Conservation (phyloP, 2,329 filamentous ascomycete genomes). For the Hirsutella thompsonii region DNA sequence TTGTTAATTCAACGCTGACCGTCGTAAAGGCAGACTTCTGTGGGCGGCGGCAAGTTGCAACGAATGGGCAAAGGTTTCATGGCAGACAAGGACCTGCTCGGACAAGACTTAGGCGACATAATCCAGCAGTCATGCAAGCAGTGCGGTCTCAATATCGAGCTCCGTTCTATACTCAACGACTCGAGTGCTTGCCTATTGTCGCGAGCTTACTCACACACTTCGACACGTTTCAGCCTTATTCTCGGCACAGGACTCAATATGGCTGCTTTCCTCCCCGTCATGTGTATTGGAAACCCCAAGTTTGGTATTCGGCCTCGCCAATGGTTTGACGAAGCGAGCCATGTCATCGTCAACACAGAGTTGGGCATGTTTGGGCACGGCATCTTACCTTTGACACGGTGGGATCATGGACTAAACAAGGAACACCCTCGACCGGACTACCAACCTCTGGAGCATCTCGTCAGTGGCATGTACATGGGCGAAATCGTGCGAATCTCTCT, state of each 20-base stretch:
- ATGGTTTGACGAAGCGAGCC: conserved; percentile 45
- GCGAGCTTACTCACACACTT: conserved; percentile 43
- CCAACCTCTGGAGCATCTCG: conserved; percentile 48
- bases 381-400: conserved; percentile 46
- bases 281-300: conserved; percentile 39
- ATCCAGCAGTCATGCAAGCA: conserved; percentile 40
- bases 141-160: conserved; percentile 37
- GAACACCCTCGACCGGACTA: conserved; percentile 44
- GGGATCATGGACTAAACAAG: conserved; percentile 41
- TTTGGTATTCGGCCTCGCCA: conserved; percentile 39
- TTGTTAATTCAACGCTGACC: conserved; percentile 1
- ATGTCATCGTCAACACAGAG: conserved; percentile 56
- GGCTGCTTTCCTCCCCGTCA: conserved; percentile 48
- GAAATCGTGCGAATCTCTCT: conserved; percentile 48
- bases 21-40: conserved; percentile 45
- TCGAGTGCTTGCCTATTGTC: conserved; percentile 54
- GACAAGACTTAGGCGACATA: conserved; percentile 46
- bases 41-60: conserved; percentile 44
- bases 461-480: conserved; percentile 54
- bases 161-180: conserved; percentile 54
- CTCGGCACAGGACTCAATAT: conserved; percentile 57
- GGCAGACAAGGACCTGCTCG: conserved; percentile 42
- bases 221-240: conserved; percentile 51
- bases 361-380: conserved; percentile 52
- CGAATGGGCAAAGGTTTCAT: conserved; percentile 55